A percentile compares a stretch with the other conserved stretches of the same genome.
Evolutionary conservation across 768 basidiomycete genomes (phyloP).

Genomic region (Tulasnella sp.): DNA sequence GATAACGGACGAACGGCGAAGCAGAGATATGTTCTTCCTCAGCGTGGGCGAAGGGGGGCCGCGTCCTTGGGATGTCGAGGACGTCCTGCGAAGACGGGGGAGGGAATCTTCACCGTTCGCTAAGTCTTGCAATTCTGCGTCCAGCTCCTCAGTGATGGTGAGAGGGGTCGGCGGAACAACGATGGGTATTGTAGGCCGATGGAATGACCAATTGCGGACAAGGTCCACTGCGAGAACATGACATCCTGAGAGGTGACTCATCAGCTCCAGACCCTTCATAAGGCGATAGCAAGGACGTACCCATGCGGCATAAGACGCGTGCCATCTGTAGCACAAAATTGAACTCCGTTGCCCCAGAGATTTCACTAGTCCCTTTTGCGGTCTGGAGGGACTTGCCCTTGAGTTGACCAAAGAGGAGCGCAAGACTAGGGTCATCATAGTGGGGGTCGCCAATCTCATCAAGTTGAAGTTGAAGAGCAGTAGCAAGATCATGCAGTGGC

Average conservation of each 20-base stretch:
- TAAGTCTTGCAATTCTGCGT: conserved; percentile 28
- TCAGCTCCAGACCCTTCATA: not conserved
- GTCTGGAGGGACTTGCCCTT: conserved; percentile 87
- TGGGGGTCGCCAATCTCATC: conserved; percentile 69
- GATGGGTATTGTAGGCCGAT: conserved; percentile 44
- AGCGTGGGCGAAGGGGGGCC: conserved; percentile 10
- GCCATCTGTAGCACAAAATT: conserved; percentile 94
- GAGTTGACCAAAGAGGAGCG: conserved; percentile 80
- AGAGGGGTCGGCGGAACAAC: conserved; percentile 10
- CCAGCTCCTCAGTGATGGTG: conserved; percentile 19
- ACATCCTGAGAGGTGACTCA: conserved; percentile 48
- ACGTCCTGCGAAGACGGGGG: not conserved
- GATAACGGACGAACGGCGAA: conserved; percentile 57
- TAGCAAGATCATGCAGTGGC: conserved; percentile 62
- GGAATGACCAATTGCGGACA: conserved; percentile 85
- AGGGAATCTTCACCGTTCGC: not conserved
- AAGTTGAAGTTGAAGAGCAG: conserved; percentile 41
- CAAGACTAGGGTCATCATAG: conserved; percentile 90
- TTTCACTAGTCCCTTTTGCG: conserved; percentile 83
- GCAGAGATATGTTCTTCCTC: not conserved
- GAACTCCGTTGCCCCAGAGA: conserved; percentile 79
- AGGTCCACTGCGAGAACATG: conserved; percentile 86
- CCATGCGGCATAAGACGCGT: conserved; percentile 89
- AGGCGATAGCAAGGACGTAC: conserved; percentile 34
- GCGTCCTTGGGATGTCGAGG: conserved; percentile 5